Evolutionary conservation across 106 monocot genomes (phyloP), one percentile per base, ranked within the genome.

Genomic region (Triglochin maritima): DNA sequence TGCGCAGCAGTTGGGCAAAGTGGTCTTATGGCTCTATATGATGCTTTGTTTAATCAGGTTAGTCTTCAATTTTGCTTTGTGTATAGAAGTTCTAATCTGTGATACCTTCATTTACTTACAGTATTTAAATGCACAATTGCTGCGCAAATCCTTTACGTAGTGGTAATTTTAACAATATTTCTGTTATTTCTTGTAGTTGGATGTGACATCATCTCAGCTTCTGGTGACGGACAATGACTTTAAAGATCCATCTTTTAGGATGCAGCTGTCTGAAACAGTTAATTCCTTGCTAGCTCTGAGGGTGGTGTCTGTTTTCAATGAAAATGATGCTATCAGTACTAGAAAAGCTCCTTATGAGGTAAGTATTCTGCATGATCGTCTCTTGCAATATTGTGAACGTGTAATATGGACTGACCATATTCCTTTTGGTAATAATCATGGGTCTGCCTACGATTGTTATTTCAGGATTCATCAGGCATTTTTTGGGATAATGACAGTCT

Each of bases 401-500:
- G 29, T 29, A 29, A 29, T 29, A 29, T 29, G 29, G 29, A 29
- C 29, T 29, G 29, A 29, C 29, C 29, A 29, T 29, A 29, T 29
- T 29, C 29, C 1, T 29, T 29, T 29, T 29, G 29, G 29, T 29
- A 29, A 29, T 29, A 29, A 29, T 29, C 29, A 29, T 29, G 29
- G 0, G 1, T 29, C 29, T 29, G 1, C 29, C 29, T 29, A 29
- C 29, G 29, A 29, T 29, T 29, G 29, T 15, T 6, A 69, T 62
- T 74, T 47, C 80, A 96, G 95, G 96, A 98, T 74, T 86, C 91
- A 45, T 88, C 84, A 51, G 96, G 96, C 48, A 98, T 98, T 54
- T 98, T 98, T 75, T 98, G 96, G 96, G 96, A 98, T 73, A 98
- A 91, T 76, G 96, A 98, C 64, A 98, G 96, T 71, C 83, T 98